Evolutionary conservation across 2,329 filamentous ascomycete genomes (phyloP).

Genomic region (Phialocephala sp.): DNA sequence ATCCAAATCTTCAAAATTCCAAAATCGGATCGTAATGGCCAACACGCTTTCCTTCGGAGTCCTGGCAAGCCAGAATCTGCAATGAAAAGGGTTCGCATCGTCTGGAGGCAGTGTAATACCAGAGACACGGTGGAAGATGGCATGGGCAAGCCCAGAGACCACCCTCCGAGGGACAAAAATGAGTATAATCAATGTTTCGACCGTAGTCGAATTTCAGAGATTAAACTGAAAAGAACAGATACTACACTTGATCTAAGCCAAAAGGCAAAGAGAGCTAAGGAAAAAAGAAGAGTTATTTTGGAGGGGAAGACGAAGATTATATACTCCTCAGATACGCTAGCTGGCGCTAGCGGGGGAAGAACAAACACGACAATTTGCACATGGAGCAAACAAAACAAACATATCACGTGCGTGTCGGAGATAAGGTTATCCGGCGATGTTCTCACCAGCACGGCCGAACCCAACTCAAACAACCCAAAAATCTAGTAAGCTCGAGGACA

Average conservation of each 20-base stretch:
- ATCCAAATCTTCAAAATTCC: too few species aligned
- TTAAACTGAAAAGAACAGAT: slow-evolving; percentile 95
- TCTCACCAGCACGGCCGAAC: too few species aligned
- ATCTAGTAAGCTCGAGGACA: too few species aligned
- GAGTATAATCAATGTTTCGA: slow-evolving; percentile 79
- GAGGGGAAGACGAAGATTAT: not conserved
- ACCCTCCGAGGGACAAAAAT: slow-evolving; percentile 68
- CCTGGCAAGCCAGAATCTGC: slow-evolving; percentile 54
- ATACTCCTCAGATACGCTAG: not conserved
- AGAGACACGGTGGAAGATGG: slow-evolving; percentile 70
- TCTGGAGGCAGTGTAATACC: slow-evolving; percentile 77
- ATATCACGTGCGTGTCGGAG: not conserved
- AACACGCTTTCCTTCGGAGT: slow-evolving; percentile 60
- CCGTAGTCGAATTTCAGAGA: slow-evolving; percentile 83
- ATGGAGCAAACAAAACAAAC: not conserved
- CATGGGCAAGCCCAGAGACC: slow-evolving; percentile 77
- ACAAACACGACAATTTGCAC: not conserved
- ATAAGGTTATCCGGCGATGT: not conserved
- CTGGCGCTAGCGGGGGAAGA: not conserved
- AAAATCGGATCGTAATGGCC: not conserved
- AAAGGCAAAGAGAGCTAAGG: slow-evolving; percentile 20
- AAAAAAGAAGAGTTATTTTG: slow-evolving; percentile 11
- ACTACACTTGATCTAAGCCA: slow-evolving; percentile 27
- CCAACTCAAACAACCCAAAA: too few species aligned
- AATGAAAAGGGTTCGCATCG: slow-evolving; percentile 72